phyloP scores from a whole-genome alignment of 2,329 filamentous ascomycete species.

The Talaromyces funiculosus region DNA sequence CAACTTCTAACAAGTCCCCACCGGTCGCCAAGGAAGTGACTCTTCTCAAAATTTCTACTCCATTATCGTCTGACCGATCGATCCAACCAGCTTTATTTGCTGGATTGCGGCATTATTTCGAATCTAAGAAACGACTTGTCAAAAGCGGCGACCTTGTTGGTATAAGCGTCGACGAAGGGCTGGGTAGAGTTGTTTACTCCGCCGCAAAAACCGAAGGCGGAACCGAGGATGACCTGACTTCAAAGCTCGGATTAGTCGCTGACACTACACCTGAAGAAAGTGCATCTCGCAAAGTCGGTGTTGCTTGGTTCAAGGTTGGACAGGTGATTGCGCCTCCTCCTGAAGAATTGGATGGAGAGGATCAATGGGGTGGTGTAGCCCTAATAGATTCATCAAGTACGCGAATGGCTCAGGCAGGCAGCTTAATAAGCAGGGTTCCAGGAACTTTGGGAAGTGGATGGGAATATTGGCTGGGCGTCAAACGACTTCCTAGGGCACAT shows the following conservation, averaged over 20 bases:
- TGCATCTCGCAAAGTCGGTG: constrained; percentile 49
- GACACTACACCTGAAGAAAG: constrained; percentile 21
- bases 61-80: constrained; percentile 75
- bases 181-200: constrained; percentile 77
- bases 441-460: constrained; percentile 70
- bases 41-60: constrained; percentile 81
- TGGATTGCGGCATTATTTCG: constrained; percentile 83
- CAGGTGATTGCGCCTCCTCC: constrained; percentile 54
- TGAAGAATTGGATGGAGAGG: constrained; percentile 53
- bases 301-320: constrained; percentile 90
- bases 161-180: constrained; percentile 77
- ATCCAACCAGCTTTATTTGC: constrained; percentile 82
- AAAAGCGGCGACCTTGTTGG: constrained; percentile 84
- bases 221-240: constrained; percentile 64
- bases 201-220: constrained; percentile 52
- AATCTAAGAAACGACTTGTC: constrained; percentile 72
- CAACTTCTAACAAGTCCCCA: constrained; percentile 44
- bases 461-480: constrained; percentile 83
- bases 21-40: constrained; percentile 72
- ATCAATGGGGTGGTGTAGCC: constrained; percentile 78
- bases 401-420: constrained; percentile 86
- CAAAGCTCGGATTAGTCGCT: constrained; percentile 33
- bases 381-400: constrained; percentile 82
- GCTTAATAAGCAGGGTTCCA: constrained; percentile 73
- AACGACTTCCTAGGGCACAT: constrained; percentile 52